phyloP scores from a whole-genome alignment of 2,329 filamentous ascomycete species.

The Pyrenochaeta sp. region DNA sequence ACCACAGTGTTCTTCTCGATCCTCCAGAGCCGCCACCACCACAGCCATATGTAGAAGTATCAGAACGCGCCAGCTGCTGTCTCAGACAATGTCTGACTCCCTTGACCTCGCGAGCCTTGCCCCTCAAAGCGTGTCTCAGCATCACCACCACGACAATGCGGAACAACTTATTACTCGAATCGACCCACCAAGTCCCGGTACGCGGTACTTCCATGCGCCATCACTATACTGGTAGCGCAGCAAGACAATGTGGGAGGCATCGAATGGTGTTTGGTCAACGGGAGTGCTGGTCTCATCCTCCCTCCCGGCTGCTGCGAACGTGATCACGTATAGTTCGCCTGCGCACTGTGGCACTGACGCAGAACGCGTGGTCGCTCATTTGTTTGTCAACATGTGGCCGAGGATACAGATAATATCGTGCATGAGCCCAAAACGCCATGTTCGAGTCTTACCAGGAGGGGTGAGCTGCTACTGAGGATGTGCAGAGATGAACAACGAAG shows the following conservation, averaged over 20 bases:
- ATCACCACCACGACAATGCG: too few species aligned
- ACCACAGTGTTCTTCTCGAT: not conserved
- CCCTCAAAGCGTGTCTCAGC: too few species aligned
- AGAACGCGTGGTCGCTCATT: constrained; percentile 9
- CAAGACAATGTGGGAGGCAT: constrained; percentile 11
- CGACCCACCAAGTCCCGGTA: constrained; percentile 10
- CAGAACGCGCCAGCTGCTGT: not conserved
- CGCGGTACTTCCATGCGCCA: constrained; percentile 12
- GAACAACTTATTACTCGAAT: constrained; percentile 3
- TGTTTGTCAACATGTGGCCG: not conserved
- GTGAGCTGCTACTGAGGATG: too few species aligned
- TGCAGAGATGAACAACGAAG: too few species aligned
- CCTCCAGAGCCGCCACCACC: too few species aligned
- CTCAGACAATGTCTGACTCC: not conserved
- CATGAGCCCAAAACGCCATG: not conserved
- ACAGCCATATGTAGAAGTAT: too few species aligned
- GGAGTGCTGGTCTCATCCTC: constrained; percentile 11
- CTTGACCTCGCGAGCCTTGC: too few species aligned
- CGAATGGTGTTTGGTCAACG: not conserved
- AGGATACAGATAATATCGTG: not conserved
- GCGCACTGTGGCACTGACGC: constrained; percentile 20
- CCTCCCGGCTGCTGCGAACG: too few species aligned
- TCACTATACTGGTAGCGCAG: not conserved
- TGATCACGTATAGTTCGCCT: not conserved
- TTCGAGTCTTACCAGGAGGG: too few species aligned